These are phyloP conservation scores for Lentinula edodes DNA, from an alignment of 768 basidiomycete species.

Conservation along the genomic window DNA sequence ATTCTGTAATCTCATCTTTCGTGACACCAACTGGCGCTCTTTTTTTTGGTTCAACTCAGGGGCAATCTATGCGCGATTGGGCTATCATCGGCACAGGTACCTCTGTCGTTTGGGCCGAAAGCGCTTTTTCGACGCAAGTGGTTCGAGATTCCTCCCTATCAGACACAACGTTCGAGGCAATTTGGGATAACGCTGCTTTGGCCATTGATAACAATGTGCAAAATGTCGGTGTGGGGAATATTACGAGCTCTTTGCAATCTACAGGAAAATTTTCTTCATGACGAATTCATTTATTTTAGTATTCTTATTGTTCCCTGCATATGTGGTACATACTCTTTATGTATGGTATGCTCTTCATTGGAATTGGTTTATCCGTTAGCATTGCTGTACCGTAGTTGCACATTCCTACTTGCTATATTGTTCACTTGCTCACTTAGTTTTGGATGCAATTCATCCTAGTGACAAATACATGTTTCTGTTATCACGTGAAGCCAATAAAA, in stretches of 20 bases:
- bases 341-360: too few species aligned
- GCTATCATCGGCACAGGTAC: conserved; percentile 35
- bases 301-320: neutral
- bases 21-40: conserved; percentile 40
- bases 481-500: neutral
- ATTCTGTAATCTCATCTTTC: conserved; percentile 44
- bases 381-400: neutral
- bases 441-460: neutral
- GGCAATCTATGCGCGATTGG: conserved; percentile 47
- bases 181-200: conserved; percentile 41
- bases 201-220: conserved; percentile 26
- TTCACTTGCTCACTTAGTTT: neutral
- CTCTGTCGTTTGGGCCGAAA: conserved; percentile 47
- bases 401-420: neutral
- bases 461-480: neutral
- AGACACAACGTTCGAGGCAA: conserved; percentile 37
- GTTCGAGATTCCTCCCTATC: conserved; percentile 45
- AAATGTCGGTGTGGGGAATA: conserved; percentile 34
- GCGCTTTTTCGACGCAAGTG: conserved; percentile 41
- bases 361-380: too few species aligned
- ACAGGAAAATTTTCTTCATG: conserved; percentile 24
- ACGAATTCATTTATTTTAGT: neutral
- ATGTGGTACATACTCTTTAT: too few species aligned
- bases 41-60: conserved; percentile 56
- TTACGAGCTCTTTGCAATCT: conserved; percentile 35